phyloP scores from a whole-genome alignment of 2,329 filamentous ascomycete genomes.

The Cryphonectria naterciae region DNA sequence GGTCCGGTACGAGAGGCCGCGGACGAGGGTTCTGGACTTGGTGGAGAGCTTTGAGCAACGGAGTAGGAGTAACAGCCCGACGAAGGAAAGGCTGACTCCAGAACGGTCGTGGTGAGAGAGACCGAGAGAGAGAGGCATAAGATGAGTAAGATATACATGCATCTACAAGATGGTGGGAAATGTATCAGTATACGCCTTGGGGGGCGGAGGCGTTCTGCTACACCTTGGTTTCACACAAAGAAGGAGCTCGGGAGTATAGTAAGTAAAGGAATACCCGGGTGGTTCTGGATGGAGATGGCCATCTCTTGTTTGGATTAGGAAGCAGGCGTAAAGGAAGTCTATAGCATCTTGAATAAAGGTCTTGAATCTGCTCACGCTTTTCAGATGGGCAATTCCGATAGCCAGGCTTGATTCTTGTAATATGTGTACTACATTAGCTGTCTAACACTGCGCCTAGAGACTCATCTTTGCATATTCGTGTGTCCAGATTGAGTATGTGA shows the following conservation, averaged over 20 bases:
- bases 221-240: neutral
- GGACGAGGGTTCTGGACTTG: constrained; percentile 57
- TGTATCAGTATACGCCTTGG: neutral
- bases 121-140: neutral
- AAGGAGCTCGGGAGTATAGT: neutral
- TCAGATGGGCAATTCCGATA: too few relatives aligned
- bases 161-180: neutral
- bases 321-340: neutral
- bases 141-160: neutral
- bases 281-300: neutral
- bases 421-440: too few relatives aligned
- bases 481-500: neutral
- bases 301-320: neutral
- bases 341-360: neutral
- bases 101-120: constrained; percentile 14
- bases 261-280: neutral
- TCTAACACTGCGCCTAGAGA: neutral
- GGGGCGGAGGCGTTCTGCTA: neutral
- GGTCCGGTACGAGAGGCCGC: constrained; percentile 43
- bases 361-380: neutral
- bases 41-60: constrained; percentile 58
- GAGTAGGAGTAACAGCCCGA: constrained; percentile 48
- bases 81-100: constrained; percentile 5
- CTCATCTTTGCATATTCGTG: neutral
- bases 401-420: too few relatives aligned